phyloP scores from a whole-genome alignment of 805 yeast species.

The Peterozyma toletana region DNA sequence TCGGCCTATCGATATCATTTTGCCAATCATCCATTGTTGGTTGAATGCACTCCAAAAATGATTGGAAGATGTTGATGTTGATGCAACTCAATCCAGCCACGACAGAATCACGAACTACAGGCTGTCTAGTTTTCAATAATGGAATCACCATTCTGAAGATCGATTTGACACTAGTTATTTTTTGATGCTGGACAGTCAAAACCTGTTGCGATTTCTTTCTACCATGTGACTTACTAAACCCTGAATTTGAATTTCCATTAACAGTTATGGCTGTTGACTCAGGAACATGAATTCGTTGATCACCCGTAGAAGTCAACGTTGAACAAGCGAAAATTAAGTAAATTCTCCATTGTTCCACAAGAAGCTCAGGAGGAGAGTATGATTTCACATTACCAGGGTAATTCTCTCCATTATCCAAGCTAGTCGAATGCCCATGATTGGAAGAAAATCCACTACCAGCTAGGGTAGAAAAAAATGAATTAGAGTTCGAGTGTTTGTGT shows the following conservation, averaged over 20 bases:
- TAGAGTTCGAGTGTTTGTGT: neutral
- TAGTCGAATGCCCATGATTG: neutral
- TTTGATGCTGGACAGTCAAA: conserved; percentile 79
- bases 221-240: conserved; percentile 49
- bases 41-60: conserved; percentile 72
- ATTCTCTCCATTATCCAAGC: too few relatives aligned
- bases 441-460: neutral
- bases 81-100: conserved; percentile 86
- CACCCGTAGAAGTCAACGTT: conserved; percentile 82
- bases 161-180: conserved; percentile 86
- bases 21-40: conserved; percentile 51
- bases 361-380: conserved; percentile 54
- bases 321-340: conserved; percentile 88
- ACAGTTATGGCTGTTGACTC: conserved; percentile 12
- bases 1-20: conserved; percentile 28
- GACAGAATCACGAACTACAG: conserved; percentile 72
- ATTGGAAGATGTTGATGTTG: conserved; percentile 81
- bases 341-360: conserved; percentile 75
- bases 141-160: conserved; percentile 87
- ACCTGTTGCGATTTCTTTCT: conserved; percentile 75
- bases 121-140: conserved; percentile 61
- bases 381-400: neutral
- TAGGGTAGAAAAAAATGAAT: neutral
- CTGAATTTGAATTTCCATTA: conserved; percentile 25
- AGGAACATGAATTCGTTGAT: conserved; percentile 71